phyloP scores from a whole-genome alignment of 768 basidiomycete species.

The Psilocybe sp. region DNA sequence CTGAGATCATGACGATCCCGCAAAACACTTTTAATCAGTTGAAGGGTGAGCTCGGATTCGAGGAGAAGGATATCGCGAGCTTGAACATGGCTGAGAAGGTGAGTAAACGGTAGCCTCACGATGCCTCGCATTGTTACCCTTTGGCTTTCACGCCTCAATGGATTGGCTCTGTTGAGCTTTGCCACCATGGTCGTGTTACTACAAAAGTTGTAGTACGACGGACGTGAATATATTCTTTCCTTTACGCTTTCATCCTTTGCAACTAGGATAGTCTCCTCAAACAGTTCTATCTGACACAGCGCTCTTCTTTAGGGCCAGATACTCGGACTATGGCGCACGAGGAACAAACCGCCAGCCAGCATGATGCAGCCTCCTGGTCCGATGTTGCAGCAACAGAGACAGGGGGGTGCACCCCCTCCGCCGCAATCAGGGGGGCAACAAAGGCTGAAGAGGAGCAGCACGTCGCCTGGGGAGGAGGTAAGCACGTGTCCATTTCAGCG shows the following conservation, averaged over 20 bases:
- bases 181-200: neutral
- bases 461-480: constrained; percentile 63
- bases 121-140: neutral
- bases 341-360: neutral
- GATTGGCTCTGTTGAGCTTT: neutral
- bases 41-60: constrained; percentile 41
- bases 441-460: constrained; percentile 52
- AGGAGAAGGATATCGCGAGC: constrained; percentile 41
- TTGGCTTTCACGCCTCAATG: constrained; percentile 1
- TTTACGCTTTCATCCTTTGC: neutral
- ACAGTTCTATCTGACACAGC: no score
- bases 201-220: constrained; percentile 6
- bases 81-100: constrained; percentile 65
- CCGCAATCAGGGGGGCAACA: constrained; percentile 20
- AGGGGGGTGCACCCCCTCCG: constrained; percentile 20
- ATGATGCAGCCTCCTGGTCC: constrained; percentile 25
- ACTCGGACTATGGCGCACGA: neutral
- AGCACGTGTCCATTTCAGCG: neutral
- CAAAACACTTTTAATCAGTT: constrained; percentile 24
- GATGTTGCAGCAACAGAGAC: constrained; percentile 31
- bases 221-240: constrained; percentile 7
- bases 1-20: constrained; percentile 43
- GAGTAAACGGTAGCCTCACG: constrained; percentile 11
- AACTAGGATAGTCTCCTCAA: no score
- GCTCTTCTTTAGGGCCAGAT: no score